Conservation (phyloP, 192 early-diverging fungal species). For the Mortierella hygrophila region DNA sequence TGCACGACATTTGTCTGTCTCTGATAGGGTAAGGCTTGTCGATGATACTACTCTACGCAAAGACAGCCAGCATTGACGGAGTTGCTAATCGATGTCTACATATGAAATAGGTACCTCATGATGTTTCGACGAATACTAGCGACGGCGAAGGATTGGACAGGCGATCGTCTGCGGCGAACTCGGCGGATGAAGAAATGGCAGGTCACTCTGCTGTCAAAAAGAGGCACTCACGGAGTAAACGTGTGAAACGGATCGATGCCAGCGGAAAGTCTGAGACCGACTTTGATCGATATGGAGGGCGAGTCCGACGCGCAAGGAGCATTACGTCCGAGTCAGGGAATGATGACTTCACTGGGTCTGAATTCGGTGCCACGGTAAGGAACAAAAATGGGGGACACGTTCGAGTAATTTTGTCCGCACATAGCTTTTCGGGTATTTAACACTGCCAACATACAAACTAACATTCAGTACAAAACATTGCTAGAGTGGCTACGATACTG, state of each 20-base stretch:
- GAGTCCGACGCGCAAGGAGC: constrained; percentile 39
- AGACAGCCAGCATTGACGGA: neutral
- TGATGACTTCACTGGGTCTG: constrained; percentile 53
- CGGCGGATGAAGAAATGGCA: constrained; percentile 27
- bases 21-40: constrained; percentile 44
- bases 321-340: constrained; percentile 49
- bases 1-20: constrained; percentile 66
- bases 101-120: constrained; percentile 30
- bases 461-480: neutral
- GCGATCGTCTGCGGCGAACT: constrained; percentile 42
- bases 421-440: neutral
- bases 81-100: neutral
- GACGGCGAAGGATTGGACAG: constrained; percentile 53
- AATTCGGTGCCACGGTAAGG: constrained; percentile 54
- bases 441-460: neutral
- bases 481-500: constrained; percentile 55
- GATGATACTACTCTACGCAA: neutral
- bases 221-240: constrained; percentile 35
- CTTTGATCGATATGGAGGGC: constrained; percentile 28
- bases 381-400: neutral
- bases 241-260: constrained; percentile 45
- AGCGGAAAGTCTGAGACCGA: constrained; percentile 24
- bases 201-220: neutral
- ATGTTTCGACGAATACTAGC: constrained; percentile 48
- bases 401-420: neutral